Base-by-base conservation (phyloP, 2,329 filamentous ascomycete genomes). In the Pseudogymnoascus sp. region DNA sequence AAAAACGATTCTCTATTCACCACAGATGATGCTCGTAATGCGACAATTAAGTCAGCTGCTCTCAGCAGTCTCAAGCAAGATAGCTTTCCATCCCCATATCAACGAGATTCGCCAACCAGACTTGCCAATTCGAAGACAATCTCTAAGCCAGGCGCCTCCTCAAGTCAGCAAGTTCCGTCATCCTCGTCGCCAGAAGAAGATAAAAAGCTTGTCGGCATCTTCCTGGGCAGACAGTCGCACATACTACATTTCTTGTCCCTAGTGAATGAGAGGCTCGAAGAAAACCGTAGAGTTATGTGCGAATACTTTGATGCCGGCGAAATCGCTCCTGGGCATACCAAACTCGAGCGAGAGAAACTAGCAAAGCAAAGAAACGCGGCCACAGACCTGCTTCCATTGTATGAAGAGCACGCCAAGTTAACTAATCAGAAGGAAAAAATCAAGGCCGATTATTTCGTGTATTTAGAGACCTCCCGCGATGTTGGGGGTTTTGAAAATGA, bases 171-270 rank as follows among this genome's bases (percentile, higher is more conserved):
- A 38, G 64, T 62, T 18, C 63, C 67, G 14, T 61, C 60, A 25
- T 66, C 65, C 12, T 65, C 64, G 28, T 57, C 67, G 3, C 58
- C 60, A 25, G 12, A 41, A 2, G 67, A 70, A 41, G 70, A 71
- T n/a, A 68, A 67, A 47, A 67, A 63, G 33, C 22, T 71, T 12
- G 65, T 69, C 3, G 60, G 41, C 6, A 22, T 64, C 1, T 71
- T 64, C 58, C 37, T 72, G 7, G 64, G 64, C 14, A 58, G 67
- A 9, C 64, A 68, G 35, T 61, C 57, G 1, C 37, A 62, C 11
- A 59, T 72, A 28, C 30, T 36, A 7, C 58, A 64, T 15, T 69
- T 69, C 60, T 37, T 37, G 57, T 37, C 59, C 2, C 33, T 67
- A 8, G 63, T 67, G 14, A 59, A 69, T 14, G 39, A 61, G 18